A percentile compares a stretch with the other conserved stretches of the same genome.
phyloP scores from a whole-genome alignment of 2,329 filamentous ascomycete species.

The Purpureocillium lavendulum region DNA sequence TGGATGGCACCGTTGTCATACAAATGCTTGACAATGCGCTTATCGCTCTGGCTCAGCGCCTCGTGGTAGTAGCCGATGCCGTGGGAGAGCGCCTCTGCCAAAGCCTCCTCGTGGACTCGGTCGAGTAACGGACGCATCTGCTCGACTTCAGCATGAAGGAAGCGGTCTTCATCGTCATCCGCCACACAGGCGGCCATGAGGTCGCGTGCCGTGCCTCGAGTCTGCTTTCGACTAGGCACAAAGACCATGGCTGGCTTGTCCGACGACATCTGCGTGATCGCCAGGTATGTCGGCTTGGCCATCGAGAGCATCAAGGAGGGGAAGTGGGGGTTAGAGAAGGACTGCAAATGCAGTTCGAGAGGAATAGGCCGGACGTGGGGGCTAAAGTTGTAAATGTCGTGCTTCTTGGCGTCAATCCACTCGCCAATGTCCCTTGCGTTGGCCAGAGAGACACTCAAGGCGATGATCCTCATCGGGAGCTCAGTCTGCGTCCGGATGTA shows the following conservation, averaged over 20 bases:
- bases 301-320: conserved; percentile 98
- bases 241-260: conserved; percentile 89
- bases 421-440: conserved; percentile 93
- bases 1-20: conserved; percentile 87
- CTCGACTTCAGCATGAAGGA: conserved; percentile 75
- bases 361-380: conserved; percentile 83
- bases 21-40: conserved; percentile 86
- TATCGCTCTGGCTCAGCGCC: conserved; percentile 79
- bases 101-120: conserved; percentile 74
- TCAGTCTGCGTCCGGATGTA: conserved; percentile 87
- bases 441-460: conserved; percentile 81
- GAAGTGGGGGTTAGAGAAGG: conserved; percentile 92
- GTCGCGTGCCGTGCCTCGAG: conserved; percentile 77
- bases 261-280: conserved; percentile 78
- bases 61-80: conserved; percentile 98
- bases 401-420: conserved; percentile 96
- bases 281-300: conserved; percentile 87
- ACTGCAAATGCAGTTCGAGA: conserved; percentile 88
- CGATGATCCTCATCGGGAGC: conserved; percentile 76
- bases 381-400: conserved; percentile 98
- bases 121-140: conserved; percentile 77
- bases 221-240: conserved; percentile 89
- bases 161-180: conserved; percentile 88
- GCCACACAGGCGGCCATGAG: conserved; percentile 78
- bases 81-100: conserved; percentile 84